Evolutionary conservation across 2,329 filamentous ascomycete genomes (phyloP).

Genomic region (Aspergillus brunneoviolaceus): DNA sequence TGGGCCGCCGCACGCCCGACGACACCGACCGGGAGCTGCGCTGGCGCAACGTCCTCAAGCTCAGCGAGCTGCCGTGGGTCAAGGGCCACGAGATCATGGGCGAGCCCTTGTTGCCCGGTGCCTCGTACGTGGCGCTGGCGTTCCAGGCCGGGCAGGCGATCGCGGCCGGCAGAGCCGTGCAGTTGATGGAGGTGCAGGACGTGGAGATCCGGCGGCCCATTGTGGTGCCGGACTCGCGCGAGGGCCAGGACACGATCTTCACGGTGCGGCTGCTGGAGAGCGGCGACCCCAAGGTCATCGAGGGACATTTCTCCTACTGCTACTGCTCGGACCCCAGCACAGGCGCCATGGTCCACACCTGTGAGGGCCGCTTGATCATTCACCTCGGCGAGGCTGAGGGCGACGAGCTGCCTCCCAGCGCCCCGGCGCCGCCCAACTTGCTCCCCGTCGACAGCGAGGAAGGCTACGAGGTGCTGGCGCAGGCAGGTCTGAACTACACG

Average conservation of each 20-base stretch:
- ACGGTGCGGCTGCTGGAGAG: background rate
- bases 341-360: background rate
- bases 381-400: background rate
- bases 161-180: background rate
- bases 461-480: background rate
- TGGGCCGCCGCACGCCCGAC: background rate
- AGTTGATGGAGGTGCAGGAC: background rate
- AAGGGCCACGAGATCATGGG: slow-evolving; percentile 23
- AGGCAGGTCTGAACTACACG: background rate
- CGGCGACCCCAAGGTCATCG: background rate
- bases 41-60: slow-evolving; percentile 21
- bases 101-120: slow-evolving; percentile 24
- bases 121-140: slow-evolving; percentile 17
- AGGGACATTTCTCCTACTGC: background rate
- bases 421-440: background rate
- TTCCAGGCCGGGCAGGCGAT: slow-evolving; percentile 7
- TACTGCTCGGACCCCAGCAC: background rate
- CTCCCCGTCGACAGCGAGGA: background rate
- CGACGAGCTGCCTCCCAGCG: too few relatives aligned
- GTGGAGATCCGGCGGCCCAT: background rate
- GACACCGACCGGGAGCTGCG: background rate
- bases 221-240: background rate
- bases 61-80: slow-evolving; percentile 26
- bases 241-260: background rate
- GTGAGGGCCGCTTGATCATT: background rate